Conservation (phyloP, 2,329 filamentous ascomycete species). For the Calonectria multiphialidica region DNA sequence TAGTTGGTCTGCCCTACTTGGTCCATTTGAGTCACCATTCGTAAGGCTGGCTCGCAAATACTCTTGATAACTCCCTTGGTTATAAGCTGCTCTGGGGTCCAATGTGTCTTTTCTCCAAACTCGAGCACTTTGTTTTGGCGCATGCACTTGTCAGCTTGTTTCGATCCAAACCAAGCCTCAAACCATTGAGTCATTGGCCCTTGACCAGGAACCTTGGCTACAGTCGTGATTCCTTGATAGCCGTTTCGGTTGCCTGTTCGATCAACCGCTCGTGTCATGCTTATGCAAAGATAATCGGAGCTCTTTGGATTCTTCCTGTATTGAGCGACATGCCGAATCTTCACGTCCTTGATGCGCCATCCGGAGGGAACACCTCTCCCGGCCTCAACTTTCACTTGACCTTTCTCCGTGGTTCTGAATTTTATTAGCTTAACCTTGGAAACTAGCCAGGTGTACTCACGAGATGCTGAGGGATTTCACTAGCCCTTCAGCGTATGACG, state of each 20-base stretch:
- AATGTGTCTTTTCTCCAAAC: constrained; percentile 42
- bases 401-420: constrained; percentile 28
- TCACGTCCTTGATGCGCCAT: constrained; percentile 31
- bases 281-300: constrained; percentile 38
- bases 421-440: constrained; percentile 14
- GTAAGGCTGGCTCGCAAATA: constrained; percentile 44
- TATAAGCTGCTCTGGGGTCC: constrained; percentile 40
- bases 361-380: constrained; percentile 7
- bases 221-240: constrained; percentile 27
- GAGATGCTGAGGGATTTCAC: constrained; percentile 37
- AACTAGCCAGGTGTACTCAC: constrained; percentile 35
- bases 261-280: constrained; percentile 37
- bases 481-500: constrained; percentile 34
- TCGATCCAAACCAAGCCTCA: constrained; percentile 45
- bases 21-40: constrained; percentile 49
- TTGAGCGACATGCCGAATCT: constrained; percentile 36
- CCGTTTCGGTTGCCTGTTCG: neutral
- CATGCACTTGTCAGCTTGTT: constrained; percentile 31
- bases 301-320: constrained; percentile 31
- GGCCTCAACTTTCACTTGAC: constrained; percentile 32
- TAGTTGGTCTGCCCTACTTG: constrained; percentile 44
- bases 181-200: constrained; percentile 41
- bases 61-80: constrained; percentile 37
- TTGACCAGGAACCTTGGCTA: constrained; percentile 10
- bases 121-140: constrained; percentile 41